phyloP scores from a whole-genome alignment of 495 filamentous ascomycete genomes.

The Rhizodiscina lignyota region DNA sequence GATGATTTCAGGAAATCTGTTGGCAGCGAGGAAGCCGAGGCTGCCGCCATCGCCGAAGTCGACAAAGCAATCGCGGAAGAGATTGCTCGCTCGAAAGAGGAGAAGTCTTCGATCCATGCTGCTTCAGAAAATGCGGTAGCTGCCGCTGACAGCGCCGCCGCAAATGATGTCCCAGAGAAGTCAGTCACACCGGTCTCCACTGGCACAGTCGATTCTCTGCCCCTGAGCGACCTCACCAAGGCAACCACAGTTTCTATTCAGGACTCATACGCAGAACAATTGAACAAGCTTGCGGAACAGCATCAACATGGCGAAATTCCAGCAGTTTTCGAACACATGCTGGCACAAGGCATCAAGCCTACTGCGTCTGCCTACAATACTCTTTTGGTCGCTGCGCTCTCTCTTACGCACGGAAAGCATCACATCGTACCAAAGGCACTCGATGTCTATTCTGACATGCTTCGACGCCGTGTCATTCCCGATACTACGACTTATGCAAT shows the following conservation, averaged over 20 bases:
- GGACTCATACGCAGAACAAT: constrained; percentile 52
- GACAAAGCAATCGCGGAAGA: constrained; percentile 51
- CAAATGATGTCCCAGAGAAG: constrained; percentile 4
- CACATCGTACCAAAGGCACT: constrained; percentile 78
- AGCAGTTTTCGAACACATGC: constrained; percentile 72
- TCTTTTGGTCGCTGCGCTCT: constrained; percentile 64
- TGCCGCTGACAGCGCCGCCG: constrained; percentile 13
- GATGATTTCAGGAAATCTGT: constrained; percentile 42
- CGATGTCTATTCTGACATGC: constrained; percentile 93
- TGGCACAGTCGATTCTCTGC: background rate
- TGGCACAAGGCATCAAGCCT: constrained; percentile 59
- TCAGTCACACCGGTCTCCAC: constrained; percentile 7
- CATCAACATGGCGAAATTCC: constrained; percentile 72
- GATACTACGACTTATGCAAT: constrained; percentile 75
- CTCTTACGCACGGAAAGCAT: constrained; percentile 51
- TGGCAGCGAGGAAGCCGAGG: constrained; percentile 31
- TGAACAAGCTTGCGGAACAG: constrained; percentile 50
- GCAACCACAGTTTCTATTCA: constrained; percentile 33
- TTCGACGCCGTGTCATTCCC: constrained; percentile 64
- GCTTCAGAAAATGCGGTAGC: constrained; percentile 21
- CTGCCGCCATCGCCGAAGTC: constrained; percentile 37
- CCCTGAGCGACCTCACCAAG: background rate
- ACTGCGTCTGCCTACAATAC: constrained; percentile 79
- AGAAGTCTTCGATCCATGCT: constrained; percentile 12
- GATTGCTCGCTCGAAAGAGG: constrained; percentile 17